A percentile compares a stretch with the other conserved stretches of the same genome.
These are phyloP conservation scores for Astrephomene gubernaculifera DNA, from an alignment of 139 green algal genomes.

Conservation along the genomic window DNA sequence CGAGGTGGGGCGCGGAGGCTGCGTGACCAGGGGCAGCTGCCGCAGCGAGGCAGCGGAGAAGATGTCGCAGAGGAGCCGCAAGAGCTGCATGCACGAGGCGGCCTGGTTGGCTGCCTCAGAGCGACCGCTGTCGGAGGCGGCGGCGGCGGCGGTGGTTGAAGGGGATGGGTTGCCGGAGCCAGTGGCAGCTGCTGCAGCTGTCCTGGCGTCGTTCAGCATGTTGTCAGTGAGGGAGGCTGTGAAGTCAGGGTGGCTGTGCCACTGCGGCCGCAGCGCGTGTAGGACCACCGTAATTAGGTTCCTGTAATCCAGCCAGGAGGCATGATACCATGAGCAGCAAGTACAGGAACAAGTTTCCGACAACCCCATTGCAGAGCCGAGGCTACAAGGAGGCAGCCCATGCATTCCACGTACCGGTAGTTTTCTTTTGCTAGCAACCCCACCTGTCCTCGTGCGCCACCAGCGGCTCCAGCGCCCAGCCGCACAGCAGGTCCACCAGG, in stretches of 20 bases:
- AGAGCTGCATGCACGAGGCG: neutral
- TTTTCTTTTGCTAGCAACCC: neutral
- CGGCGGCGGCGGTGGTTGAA: neutral
- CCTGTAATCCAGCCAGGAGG: too few relatives aligned
- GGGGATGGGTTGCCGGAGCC: neutral
- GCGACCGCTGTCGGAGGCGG: neutral
- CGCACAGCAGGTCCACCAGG: constrained; percentile 36
- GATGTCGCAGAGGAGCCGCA: constrained; percentile 31
- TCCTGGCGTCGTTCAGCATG: constrained; percentile 16
- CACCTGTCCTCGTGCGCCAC: constrained; percentile 28
- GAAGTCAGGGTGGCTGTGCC: constrained; percentile 39
- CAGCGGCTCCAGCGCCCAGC: constrained; percentile 18
- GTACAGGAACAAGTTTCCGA: too few relatives aligned
- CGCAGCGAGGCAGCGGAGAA: constrained; percentile 18
- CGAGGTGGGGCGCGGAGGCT: neutral
- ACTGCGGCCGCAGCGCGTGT: constrained; percentile 33
- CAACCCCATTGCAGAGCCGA: too few relatives aligned
- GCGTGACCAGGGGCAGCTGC: neutral
- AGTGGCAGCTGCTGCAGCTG: neutral
- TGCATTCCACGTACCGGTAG: neutral
- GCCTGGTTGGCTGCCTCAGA: neutral
- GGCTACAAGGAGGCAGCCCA: neutral
- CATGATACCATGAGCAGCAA: too few relatives aligned
- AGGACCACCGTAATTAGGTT: neutral
- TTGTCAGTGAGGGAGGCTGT: constrained; percentile 8